Evolutionary conservation across 2,329 filamentous ascomycete species (phyloP).

Genomic region (Ceratocystis huliohia): DNA sequence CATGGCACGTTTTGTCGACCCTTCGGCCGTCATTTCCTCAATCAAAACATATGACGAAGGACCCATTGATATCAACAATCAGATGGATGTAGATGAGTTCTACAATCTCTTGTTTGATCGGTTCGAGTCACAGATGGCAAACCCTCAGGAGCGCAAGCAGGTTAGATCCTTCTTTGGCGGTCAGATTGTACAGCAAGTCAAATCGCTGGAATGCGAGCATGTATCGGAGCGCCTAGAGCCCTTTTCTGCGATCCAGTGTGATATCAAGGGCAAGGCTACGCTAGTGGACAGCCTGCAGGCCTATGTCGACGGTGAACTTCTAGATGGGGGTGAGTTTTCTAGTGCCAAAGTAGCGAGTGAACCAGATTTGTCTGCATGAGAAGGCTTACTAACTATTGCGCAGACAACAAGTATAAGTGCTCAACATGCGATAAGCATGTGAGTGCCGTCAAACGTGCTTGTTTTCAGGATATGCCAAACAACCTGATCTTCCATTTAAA

Average conservation of each 20-base stretch:
- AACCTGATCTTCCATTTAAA: slow-evolving; percentile 94
- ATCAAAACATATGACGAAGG: slow-evolving; percentile 75
- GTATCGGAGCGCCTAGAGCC: slow-evolving; percentile 82
- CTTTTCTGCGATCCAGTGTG: slow-evolving; percentile 89
- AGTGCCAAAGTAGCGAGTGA: too few relatives aligned
- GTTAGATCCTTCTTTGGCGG: slow-evolving; percentile 84
- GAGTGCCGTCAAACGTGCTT: slow-evolving; percentile 86
- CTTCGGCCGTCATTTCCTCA: slow-evolving; percentile 55
- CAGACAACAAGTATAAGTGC: slow-evolving; percentile 96
- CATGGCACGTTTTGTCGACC: slow-evolving; percentile 59
- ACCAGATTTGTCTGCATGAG: neutral
- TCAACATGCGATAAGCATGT: slow-evolving; percentile 79
- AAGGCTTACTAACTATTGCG: slow-evolving; percentile 23
- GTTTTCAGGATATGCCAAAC: slow-evolving; percentile 82
- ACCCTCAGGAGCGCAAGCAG: slow-evolving; percentile 51
- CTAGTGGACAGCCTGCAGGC: slow-evolving; percentile 80
- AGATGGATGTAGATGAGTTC: slow-evolving; percentile 98
- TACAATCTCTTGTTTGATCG: slow-evolving; percentile 88
- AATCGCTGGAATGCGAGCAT: slow-evolving; percentile 86
- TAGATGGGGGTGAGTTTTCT: slow-evolving; percentile 61
- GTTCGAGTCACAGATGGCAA: slow-evolving; percentile 69
- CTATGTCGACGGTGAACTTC: slow-evolving; percentile 91
- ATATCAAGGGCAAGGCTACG: slow-evolving; percentile 80
- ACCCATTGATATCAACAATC: slow-evolving; percentile 70
- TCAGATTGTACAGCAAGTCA: slow-evolving; percentile 84